These are phyloP conservation scores for Moesziomyces sp. DNA, from an alignment of 1,284 basidiomycete genomes.

Conservation along the genomic window DNA sequence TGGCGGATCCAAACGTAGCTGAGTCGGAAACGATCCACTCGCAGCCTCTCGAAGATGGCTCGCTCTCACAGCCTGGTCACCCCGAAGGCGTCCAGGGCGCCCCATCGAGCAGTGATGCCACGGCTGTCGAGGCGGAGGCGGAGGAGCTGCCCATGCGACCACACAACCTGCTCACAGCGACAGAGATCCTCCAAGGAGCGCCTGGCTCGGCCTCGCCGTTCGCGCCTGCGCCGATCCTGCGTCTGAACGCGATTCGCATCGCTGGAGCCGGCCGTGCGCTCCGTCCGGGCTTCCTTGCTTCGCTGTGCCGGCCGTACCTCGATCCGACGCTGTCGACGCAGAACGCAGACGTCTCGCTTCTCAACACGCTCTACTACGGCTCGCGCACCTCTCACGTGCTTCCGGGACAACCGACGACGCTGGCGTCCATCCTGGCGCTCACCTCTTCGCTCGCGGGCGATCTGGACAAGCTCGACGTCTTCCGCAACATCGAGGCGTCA, in stretches of 20 bases:
- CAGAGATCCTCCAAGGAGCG: conserved; percentile 39
- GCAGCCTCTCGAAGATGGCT: conserved; percentile 25
- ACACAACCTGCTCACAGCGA: conserved; percentile 56
- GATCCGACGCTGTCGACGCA: conserved; percentile 46
- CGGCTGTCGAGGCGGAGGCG: background rate
- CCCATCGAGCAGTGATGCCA: background rate
- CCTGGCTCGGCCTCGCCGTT: conserved; percentile 14
- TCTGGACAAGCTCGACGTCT: conserved; percentile 80
- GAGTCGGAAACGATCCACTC: conserved; percentile 2
- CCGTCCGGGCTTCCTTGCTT: conserved; percentile 80
- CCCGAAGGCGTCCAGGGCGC: background rate
- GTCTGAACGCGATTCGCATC: conserved; percentile 80
- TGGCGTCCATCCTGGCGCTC: conserved; percentile 72
- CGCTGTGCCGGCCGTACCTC: conserved; percentile 78
- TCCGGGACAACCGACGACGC: conserved; percentile 54
- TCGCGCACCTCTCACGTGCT: conserved; percentile 55
- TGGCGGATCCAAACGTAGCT: conserved; percentile 12
- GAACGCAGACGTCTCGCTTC: conserved; percentile 28
- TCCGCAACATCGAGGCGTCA: conserved; percentile 77
- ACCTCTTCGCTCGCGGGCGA: conserved; percentile 77
- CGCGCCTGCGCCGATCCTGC: conserved; percentile 47
- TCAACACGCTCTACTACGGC: conserved; percentile 64
- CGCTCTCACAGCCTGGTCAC: conserved; percentile 12
- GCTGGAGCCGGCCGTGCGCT: conserved; percentile 78
- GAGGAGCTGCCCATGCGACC: conserved; percentile 11